A percentile compares a stretch with the other conserved stretches of the same genome.
phyloP scores from a whole-genome alignment of 2,329 filamentous ascomycete species.

The Epichloe coenophiala region DNA sequence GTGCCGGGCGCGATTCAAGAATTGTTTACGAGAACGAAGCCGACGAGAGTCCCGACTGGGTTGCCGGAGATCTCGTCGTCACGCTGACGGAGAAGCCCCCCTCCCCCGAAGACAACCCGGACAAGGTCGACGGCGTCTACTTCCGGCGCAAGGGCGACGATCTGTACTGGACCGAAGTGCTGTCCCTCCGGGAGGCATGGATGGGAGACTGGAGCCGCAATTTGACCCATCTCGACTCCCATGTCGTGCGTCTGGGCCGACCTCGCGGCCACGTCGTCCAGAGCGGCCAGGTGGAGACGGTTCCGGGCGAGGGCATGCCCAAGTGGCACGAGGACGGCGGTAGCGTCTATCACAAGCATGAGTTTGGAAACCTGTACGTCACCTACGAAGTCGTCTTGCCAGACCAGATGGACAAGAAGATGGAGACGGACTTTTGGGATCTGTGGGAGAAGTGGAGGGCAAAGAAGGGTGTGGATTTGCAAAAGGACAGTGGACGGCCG shows the following conservation, averaged over 20 bases:
- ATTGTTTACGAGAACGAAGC: constrained; percentile 90
- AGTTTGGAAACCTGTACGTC: constrained; percentile 69
- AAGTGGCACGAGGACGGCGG: constrained; percentile 67
- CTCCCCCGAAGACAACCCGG: constrained; percentile 51
- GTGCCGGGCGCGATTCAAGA: constrained; percentile 60
- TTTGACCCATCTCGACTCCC: constrained; percentile 84
- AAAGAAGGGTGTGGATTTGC: constrained; percentile 72
- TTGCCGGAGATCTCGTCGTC: constrained; percentile 80
- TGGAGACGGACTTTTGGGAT: constrained; percentile 86
- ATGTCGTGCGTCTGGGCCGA: constrained; percentile 66
- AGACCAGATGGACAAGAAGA: constrained; percentile 81
- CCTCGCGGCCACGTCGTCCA: constrained; percentile 71
- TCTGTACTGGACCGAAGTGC: constrained; percentile 83
- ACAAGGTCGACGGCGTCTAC: constrained; percentile 73
- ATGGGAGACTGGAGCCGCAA: constrained; percentile 95
- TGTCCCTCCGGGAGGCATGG: constrained; percentile 87
- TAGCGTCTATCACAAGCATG: constrained; percentile 48
- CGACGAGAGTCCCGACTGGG: constrained; percentile 86
- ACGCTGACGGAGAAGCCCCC: constrained; percentile 66
- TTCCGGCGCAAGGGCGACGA: constrained; percentile 80
- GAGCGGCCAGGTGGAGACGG: constrained; percentile 65
- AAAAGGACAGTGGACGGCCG: constrained; percentile 52
- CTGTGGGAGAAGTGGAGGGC: constrained; percentile 87
- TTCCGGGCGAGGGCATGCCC: constrained; percentile 84
- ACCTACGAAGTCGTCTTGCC: constrained; percentile 85